phyloP scores from a whole-genome alignment of 768 basidiomycete species.

The Amyloporia xantha region DNA sequence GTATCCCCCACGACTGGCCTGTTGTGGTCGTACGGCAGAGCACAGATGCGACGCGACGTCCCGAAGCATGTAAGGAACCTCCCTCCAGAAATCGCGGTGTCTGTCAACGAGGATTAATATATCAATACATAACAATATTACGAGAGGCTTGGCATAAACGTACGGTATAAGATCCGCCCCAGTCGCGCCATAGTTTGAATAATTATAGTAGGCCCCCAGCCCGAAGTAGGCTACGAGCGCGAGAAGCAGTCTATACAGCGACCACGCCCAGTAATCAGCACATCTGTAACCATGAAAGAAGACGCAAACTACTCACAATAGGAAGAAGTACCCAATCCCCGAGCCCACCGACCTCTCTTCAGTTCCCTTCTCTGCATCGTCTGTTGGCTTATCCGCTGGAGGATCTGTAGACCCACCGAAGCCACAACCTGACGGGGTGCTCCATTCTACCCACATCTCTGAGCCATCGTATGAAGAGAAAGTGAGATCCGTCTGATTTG shows the following conservation, averaged over 20 bases:
- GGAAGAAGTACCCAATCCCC: conserved; percentile 85
- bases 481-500: conserved; percentile 36
- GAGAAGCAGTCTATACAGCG: conserved; percentile 50
- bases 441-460: conserved; percentile 55
- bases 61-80: conserved; percentile 79
- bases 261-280: neutral
- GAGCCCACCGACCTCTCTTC: conserved; percentile 45
- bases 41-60: conserved; percentile 77
- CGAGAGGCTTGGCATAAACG: too few species aligned
- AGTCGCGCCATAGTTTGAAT: conserved; percentile 78
- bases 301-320: conserved; percentile 41
- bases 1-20: conserved; percentile 65
- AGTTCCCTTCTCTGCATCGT: conserved; percentile 25
- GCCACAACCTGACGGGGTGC: conserved; percentile 50
- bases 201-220: conserved; percentile 83
- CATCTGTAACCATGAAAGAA: neutral
- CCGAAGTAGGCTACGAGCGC: conserved; percentile 65
- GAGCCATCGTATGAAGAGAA: conserved; percentile 58
- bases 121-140: too few species aligned
- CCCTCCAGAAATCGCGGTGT: conserved; percentile 87
- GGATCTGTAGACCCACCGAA: conserved; percentile 21
- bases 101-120: conserved; percentile 29
- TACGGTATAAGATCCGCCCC: conserved; percentile 83
- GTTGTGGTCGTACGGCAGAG: conserved; percentile 62
- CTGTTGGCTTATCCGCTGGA: conserved; percentile 5